Evolutionary conservation across 768 basidiomycete species (phyloP).

Genomic region (Tylopilus felleus): DNA sequence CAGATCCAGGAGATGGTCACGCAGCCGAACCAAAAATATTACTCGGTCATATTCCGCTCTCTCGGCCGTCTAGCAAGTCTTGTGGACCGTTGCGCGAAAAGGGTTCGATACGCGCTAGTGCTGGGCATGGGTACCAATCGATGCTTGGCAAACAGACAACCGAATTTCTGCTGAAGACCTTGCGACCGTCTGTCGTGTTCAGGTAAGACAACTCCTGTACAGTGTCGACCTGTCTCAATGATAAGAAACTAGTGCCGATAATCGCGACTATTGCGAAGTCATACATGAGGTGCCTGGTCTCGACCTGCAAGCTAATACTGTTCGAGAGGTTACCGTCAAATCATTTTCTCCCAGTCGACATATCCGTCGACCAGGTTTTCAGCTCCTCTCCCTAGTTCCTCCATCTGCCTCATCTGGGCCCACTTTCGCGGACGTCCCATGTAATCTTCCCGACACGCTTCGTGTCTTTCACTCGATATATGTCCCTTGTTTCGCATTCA

Average conservation of each 20-base stretch:
- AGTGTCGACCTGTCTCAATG: not conserved
- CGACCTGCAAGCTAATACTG: conserved; percentile 22
- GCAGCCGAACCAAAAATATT: conserved; percentile 44
- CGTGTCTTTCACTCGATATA: conserved; percentile 61
- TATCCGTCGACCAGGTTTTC: conserved; percentile 77
- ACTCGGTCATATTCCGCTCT: conserved; percentile 84
- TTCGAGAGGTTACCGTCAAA: conserved; percentile 84
- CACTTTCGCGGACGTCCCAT: conserved; percentile 64
- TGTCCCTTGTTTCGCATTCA: conserved; percentile 56
- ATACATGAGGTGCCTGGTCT: conserved; percentile 43
- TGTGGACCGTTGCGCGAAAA: conserved; percentile 79
- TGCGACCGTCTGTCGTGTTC: conserved; percentile 69
- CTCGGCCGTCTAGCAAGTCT: conserved; percentile 63
- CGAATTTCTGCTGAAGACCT: conserved; percentile 59
- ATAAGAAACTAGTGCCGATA: conserved; percentile 61
- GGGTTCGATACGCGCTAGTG: conserved; percentile 68
- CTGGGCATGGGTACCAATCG: conserved; percentile 79
- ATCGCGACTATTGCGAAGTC: conserved; percentile 88
- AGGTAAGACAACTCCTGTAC: conserved; percentile 45
- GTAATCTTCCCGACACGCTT: conserved; percentile 73
- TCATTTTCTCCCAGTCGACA: conserved; percentile 78
- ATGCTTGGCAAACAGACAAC: conserved; percentile 80
- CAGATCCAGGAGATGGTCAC: conserved; percentile 31
- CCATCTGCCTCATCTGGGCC: conserved; percentile 30
- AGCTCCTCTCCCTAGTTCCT: conserved; percentile 68